phyloP scores from a whole-genome alignment of 768 basidiomycete species.

The Boletus vinaceobasis region DNA sequence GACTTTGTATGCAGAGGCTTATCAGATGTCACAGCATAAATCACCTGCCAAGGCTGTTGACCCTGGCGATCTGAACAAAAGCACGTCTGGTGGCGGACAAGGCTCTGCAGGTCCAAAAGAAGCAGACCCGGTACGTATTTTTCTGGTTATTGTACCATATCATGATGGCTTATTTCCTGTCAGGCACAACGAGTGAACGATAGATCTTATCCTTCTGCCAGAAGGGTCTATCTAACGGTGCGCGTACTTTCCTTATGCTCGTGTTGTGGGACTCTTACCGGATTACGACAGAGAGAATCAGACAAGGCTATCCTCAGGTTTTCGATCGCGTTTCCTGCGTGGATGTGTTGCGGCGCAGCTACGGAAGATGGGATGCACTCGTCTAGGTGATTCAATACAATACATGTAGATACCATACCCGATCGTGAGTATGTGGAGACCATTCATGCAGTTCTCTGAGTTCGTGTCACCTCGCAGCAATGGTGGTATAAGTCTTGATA shows the following conservation, averaged over 20 bases:
- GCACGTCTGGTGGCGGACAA: no score
- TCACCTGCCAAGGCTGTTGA: neutral
- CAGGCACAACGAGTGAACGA: neutral
- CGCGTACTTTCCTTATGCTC: neutral
- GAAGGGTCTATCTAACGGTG: neutral
- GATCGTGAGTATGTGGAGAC: neutral
- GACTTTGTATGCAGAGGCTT: neutral
- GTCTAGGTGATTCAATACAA: neutral
- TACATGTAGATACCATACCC: neutral
- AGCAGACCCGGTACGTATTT: neutral
- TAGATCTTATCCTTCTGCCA: neutral
- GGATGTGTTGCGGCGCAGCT: neutral
- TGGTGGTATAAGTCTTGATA: no score
- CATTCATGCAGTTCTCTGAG: neutral
- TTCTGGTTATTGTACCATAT: neutral
- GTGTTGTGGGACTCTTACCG: neutral
- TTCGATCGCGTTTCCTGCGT: neutral
- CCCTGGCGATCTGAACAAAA: no score
- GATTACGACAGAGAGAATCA: neutral
- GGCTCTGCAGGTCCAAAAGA: neutral
- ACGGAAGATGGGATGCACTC: neutral
- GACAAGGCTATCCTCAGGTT: neutral
- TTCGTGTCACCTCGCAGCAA: no score
- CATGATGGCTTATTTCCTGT: neutral
- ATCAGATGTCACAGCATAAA: neutral